Evolutionary conservation across 2,329 filamentous ascomycete genomes (phyloP), one percentile per base, ranked within the genome.

Genomic region (Drechslerella dactyloides): DNA sequence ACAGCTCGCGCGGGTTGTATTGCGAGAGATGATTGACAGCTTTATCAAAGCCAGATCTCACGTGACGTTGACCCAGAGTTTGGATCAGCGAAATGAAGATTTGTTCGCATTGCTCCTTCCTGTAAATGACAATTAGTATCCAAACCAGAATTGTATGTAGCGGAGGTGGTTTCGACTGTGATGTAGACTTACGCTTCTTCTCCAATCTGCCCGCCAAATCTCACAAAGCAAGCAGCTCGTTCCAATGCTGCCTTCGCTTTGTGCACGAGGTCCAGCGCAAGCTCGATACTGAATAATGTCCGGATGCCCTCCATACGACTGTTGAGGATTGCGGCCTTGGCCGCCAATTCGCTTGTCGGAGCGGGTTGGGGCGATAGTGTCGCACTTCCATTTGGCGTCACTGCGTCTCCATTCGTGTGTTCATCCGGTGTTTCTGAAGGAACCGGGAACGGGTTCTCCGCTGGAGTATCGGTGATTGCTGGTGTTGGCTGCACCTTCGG

Each of bases 291-390:
- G 81, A 97, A 97, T 15, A 99, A 84, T 15, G 91, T 92, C 76
- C 90, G 90, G 80, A 99, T 99, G 46, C 93, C 93, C 81, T 97
- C 94, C 15, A 99, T 84, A 74, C 92, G 89, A 8, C 91, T 92
- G 65, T 93, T 93, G 91, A 99, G 97, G 57, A 99, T 88, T 0
- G 94, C 93, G n/a, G 93, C 91, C 81, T 99, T 99, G 52, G 94
- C 94, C 37, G 93, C 93, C 30, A 99, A 84, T 79, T 99, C 94
- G 63, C 92, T 90, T 7, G 76, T 76, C 4, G 68, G 78, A 69
- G 54, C 78, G 77, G 61, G 79, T 79, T 35, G 77, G 57, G 56
- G 77, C 56, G 23, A 76, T 56, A 21, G 78, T 40, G 61, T 66
- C 10, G 51, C 52, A 13, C 27, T 50, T 0, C 51, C 56, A 51